Base-by-base conservation (phyloP, 768 basidiomycete species). In the Cyclocybe cylindracea region DNA sequence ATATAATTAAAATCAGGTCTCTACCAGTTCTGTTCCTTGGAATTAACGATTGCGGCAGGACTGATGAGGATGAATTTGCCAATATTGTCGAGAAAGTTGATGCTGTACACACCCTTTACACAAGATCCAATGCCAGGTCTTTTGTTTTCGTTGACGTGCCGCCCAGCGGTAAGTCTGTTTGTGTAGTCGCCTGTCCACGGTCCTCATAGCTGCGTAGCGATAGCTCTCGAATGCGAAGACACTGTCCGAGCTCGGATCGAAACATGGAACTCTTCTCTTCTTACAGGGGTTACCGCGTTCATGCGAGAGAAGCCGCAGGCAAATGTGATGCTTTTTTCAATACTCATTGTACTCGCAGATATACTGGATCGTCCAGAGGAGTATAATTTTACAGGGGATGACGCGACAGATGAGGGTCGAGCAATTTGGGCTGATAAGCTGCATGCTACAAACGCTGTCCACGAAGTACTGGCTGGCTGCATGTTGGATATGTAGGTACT, bases 101-200 rank as follows among this genome's bases (percentile, higher is more conserved):
- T 34, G 50, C 35, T 10, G 31, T 62, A n/a, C 59, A 70, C 43
- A 48, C 61, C 18, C 62, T 72, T 2, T 71, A 73, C 44, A 50
- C 59, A 33, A 65, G 68, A 52, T 60, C 65, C 11, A 57, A 61
- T 7, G 73, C 70, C 10, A 53, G 71, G 19, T 72, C 70, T 44
- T 73, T 75, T 53, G 13, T 75, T 7, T 47, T 75, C 46, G 46
- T 75, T 19, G 68, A 75, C 50, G 63, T 74, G 31, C 73, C 73
- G 3, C 73, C 74, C 4, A 54, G 53, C 50, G 73, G 73, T 73
- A 63, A 24, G 18, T 18, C 16, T 38, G 11, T 38, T 38, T 42
- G 13, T 14, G 13, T 16, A 42, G 10, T 24, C 33, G 13, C 9
- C n/a, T n/a, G 11, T n/a, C 42, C 33, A 43, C 43, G 8, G 13